Conservation (phyloP, 305 asterid genomes). For the Fraxinus ornus region DNA sequence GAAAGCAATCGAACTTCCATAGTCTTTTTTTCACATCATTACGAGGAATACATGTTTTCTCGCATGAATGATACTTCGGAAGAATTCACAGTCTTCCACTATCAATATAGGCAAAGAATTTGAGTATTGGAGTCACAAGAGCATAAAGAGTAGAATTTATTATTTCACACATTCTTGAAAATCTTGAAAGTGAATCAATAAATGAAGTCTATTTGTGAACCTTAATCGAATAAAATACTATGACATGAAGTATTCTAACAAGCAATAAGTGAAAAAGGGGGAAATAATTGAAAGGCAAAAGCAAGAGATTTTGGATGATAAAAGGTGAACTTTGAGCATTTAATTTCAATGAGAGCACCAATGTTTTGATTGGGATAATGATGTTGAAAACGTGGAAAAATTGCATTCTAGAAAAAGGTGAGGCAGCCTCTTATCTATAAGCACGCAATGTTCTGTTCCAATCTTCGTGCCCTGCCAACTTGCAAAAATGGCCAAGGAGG, state of each 20-base stretch:
- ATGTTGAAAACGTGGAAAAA: conserved; percentile 29
- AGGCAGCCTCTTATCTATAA: background rate
- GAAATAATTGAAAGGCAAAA: conserved; percentile 1
- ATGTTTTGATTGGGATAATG: background rate
- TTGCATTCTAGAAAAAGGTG: conserved; percentile 22
- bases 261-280: conserved; percentile 25
- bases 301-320: conserved; percentile 17
- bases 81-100: background rate
- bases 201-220: background rate
- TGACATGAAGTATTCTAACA: conserved; percentile 17
- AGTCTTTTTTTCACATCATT: background rate
- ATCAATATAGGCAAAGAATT: background rate
- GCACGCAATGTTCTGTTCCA: background rate
- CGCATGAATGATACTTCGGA: background rate
- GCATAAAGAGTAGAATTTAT: conserved; percentile 21
- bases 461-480: background rate
- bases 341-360: background rate
- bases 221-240: background rate
- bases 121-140: conserved; percentile 31
- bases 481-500: background rate
- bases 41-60: background rate
- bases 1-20: background rate
- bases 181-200: background rate
- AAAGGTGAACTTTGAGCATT: conserved; percentile 37
- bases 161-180: background rate